Evolutionary conservation across 139 green algal species (phyloP), one percentile per base, ranked within the genome.

Genomic region (Volvox reticuliferus): DNA sequence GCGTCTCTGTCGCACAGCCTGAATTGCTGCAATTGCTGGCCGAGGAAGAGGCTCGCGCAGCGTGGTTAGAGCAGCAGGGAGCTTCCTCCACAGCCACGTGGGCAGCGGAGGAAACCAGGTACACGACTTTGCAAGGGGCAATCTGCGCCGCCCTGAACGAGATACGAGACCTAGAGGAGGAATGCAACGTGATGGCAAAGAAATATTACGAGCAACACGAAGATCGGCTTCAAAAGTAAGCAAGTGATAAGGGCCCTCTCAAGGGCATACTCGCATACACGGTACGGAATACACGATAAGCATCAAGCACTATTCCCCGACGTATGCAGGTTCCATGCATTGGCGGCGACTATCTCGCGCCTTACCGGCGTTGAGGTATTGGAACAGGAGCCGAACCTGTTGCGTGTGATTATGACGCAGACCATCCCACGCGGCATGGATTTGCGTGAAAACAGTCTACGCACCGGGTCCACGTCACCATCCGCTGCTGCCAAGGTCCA

Each of bases 381-480:
- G 12, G 30, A 21, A 22, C 50, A 37, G 2, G 86, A 62, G 30
- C 20, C 2, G 13, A 30, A 24, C 73, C 1, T 1, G 26, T 22
- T 90, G 50, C 50, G 36, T 9, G 65, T 90, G 3, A 83, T 55
- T 44, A 62, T 90, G 44, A 90, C 71, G 21, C 86, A 90, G 73
- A 36, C 50, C 30, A 90, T 90, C 30, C 86, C 86, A 14, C 71
- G 86, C 50, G 73, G n/a, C 73, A 90, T 90, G 86, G 50, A 73
- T 28, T 55, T 69, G 26, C 69, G 69, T 13, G 85, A 89, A 50
- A n/a, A 84, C 36, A 68, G 21, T n/a, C 36, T 17, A 32, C 6
- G 21, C 18, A 35, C 32, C 78, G 19, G 33, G 33, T 20, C 63
- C 37, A 26, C 35, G 33, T 50, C 28, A 33, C 14, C 13, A 17